Percentiles rank a stretch among this genome's conserved stretches.
Evolutionary conservation across 371 early-diverging fungal genomes (phyloP).

Genomic region (Chytridiales sp.): DNA sequence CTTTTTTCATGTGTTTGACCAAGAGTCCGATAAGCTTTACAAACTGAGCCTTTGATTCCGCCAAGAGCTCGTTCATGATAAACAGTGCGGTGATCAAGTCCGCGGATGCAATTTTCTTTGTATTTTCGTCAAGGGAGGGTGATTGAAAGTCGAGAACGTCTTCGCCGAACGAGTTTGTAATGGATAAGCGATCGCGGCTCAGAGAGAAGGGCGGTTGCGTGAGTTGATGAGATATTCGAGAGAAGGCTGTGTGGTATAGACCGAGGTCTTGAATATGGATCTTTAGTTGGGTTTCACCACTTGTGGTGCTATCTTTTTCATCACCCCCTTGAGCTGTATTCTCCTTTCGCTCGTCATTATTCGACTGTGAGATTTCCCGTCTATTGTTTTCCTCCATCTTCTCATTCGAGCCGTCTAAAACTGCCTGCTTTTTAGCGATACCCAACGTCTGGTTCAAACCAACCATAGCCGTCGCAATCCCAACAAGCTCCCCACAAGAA

Average conservation of each 20-base stretch:
- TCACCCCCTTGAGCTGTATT: too few species aligned
- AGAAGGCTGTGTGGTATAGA: conserved; percentile 22
- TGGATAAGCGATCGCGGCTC: too few species aligned
- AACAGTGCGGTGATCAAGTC: conserved; percentile 85
- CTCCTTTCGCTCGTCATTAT: too few species aligned
- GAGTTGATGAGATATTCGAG: conserved; percentile 1
- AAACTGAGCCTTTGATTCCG: conserved; percentile 66
- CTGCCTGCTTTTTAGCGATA: too few species aligned
- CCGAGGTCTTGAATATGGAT: conserved; percentile 39
- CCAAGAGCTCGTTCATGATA: conserved; percentile 87
- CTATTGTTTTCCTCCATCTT: too few species aligned
- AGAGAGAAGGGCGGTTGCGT: not conserved
- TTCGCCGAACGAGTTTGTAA: not conserved
- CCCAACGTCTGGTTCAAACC: too few species aligned
- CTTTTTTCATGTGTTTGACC: conserved; percentile 63
- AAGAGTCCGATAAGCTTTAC: conserved; percentile 72
- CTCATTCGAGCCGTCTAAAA: too few species aligned
- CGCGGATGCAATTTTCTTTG: conserved; percentile 45
- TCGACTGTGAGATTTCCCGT: too few species aligned
- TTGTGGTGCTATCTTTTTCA: too few species aligned
- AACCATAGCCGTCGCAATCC: conserved; percentile 74
- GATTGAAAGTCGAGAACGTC: conserved; percentile 17
- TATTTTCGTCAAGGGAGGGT: not conserved
- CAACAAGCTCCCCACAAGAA: conserved; percentile 82
- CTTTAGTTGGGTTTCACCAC: too few species aligned